Evolutionary conservation across 2,329 filamentous ascomycete genomes (phyloP).

Genomic region (Epichloe sylvatica): DNA sequence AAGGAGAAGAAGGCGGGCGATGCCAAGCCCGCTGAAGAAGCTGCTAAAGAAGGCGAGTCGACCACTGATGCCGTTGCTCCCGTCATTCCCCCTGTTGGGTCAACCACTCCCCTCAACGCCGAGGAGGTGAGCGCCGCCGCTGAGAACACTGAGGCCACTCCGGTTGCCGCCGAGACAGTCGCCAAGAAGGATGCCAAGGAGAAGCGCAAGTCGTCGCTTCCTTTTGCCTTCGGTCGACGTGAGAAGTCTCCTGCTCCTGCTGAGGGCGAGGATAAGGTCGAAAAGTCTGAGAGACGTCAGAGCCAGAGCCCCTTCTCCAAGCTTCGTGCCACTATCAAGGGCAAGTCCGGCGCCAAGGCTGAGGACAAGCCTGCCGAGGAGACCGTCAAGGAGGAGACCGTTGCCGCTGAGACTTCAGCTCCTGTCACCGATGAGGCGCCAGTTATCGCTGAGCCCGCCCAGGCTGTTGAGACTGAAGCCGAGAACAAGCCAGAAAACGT

Average conservation of each 20-base stretch:
- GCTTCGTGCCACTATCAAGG: constrained; percentile 43
- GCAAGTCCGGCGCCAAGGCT: constrained; percentile 28
- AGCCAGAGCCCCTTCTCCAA: constrained; percentile 40
- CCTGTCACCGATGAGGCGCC: constrained; percentile 14
- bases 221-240: constrained; percentile 70
- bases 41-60: constrained; percentile 28
- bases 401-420: constrained; percentile 16
- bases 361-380: constrained; percentile 28
- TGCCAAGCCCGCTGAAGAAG: constrained; percentile 27
- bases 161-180: constrained; percentile 37
- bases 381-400: constrained; percentile 19
- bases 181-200: constrained; percentile 52
- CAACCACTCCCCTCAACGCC: constrained; percentile 40
- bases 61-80: constrained; percentile 38
- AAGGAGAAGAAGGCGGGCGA: constrained; percentile 47
- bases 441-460: constrained; percentile 13
- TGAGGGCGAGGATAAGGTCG: constrained; percentile 39
- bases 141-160: constrained; percentile 32
- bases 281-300: constrained; percentile 16
- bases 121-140: constrained; percentile 40
- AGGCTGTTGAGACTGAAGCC: constrained; percentile 19
- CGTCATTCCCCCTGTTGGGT: constrained; percentile 46
- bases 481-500: constrained; percentile 29
- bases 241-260: constrained; percentile 45
- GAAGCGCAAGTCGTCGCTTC: constrained; percentile 70